phyloP scores from a whole-genome alignment of 441 rosid genomes.

The Omphalea diandra region DNA sequence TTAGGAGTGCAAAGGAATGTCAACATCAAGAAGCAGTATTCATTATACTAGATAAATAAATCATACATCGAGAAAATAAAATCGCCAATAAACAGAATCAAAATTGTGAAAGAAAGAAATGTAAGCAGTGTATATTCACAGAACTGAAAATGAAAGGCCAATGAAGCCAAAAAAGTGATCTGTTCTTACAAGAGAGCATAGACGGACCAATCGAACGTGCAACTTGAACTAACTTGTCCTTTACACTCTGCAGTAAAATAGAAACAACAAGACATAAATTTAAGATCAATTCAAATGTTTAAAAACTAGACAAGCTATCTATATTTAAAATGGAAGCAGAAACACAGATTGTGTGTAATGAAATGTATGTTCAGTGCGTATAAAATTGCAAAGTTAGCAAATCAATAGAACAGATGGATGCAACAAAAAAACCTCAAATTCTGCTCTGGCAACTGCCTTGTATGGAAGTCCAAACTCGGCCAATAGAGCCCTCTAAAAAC shows the following conservation, averaged over 20 bases:
- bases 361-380: neutral
- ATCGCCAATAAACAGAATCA: neutral
- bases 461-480: constrained; percentile 72
- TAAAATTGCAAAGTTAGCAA: neutral
- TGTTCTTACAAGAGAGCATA: constrained; percentile 45
- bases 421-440: constrained; percentile 61
- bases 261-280: neutral
- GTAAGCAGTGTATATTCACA: neutral
- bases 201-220: constrained; percentile 57
- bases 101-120: neutral
- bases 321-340: neutral
- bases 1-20: neutral
- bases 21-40: neutral
- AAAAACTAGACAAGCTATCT: neutral
- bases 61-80: neutral
- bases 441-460: constrained; percentile 62
- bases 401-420: neutral
- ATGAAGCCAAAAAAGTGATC: neutral
- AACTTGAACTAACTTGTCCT: constrained; percentile 71
- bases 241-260: constrained; percentile 46
- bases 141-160: constrained; percentile 2
- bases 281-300: neutral
- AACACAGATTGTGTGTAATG: neutral
- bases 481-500: constrained; percentile 52
- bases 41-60: neutral